Percentiles rank a stretch among this genome's conserved stretches.
phyloP scores from a whole-genome alignment of 2,329 filamentous ascomycete species.

The Colletotrichum orbiculare region DNA sequence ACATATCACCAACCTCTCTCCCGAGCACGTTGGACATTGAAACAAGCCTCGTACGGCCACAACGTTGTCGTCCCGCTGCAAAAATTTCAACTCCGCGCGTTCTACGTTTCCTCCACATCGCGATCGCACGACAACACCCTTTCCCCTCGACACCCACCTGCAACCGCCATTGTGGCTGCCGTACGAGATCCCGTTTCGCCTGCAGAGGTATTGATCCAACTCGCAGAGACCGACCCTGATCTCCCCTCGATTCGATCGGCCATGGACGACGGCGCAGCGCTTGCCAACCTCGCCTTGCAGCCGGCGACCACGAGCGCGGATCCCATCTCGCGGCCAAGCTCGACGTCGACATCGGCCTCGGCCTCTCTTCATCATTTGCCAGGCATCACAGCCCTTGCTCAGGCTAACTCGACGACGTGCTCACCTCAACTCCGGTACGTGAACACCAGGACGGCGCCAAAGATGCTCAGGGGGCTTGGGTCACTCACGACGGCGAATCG shows the following conservation, averaged over 20 bases:
- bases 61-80: not conserved
- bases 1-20: too few relatives aligned
- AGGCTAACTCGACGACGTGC: constrained; percentile 51
- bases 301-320: constrained; percentile 47
- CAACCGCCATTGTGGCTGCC: constrained; percentile 23
- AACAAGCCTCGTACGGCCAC: too few relatives aligned
- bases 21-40: too few relatives aligned
- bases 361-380: constrained; percentile 58
- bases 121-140: not conserved
- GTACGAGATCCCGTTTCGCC: constrained; percentile 23
- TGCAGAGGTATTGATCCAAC: constrained; percentile 15
- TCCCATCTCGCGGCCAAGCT: constrained; percentile 61
- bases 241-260: constrained; percentile 36
- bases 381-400: constrained; percentile 57
- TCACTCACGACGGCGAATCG: not conserved
- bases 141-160: constrained; percentile 3
- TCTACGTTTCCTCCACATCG: not conserved
- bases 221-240: constrained; percentile 9
- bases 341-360: constrained; percentile 54
- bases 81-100: constrained; percentile 15
- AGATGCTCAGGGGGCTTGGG: not conserved
- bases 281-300: constrained; percentile 17
- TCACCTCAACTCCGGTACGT: constrained; percentile 62
- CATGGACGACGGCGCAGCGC: constrained; percentile 58
- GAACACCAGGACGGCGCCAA: not conserved